Evolutionary conservation across 805 yeast species (phyloP), one percentile per base, ranked within the genome.

Genomic region (Wickerhamiella spandovensis): DNA sequence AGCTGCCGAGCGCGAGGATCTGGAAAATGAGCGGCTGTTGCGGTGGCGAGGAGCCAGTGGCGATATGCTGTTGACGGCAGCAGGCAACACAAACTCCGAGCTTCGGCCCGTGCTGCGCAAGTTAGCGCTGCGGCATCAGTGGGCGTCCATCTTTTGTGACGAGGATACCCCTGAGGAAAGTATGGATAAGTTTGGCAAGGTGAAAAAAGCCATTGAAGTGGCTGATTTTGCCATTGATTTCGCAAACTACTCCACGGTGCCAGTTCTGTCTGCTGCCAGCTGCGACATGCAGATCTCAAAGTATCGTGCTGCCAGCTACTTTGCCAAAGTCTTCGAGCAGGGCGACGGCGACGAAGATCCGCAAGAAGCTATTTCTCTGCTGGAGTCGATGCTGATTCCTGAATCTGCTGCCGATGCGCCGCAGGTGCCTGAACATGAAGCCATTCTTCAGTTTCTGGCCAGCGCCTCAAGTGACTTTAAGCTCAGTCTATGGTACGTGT

Each of bases 401-500:
- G 61, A 58, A 8, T 23, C 23, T 45, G 57, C 51, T 50, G 37
- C 45, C 7, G 50, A 28, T 39, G 54, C 57, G 1, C 50, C 38
- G 21, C 32, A 15, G 15, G 43, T 47, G 43, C 66, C 60, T 0
- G 75, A 72, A 35, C 70, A 74, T 35, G 55, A 59, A 15, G 79
- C 88, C 7, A 79, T 87, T 63, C 69, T 72, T 21, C 64, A 68
- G 12, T 86, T 90, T 59, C 68, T 92, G 15, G 65, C 70, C 2
- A 70, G 68, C 12, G 78, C 94, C 0, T 77, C 92, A 0, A 68
- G 82, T 21, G 81, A 77, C 21, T 73, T 87, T 61, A 77, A 76
- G 50, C 66, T 88, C 38, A 80, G 81, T 49, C 65, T 92, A 2
- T 89, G 97, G 95, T 77, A 76, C 30, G 72, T 82, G 22, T 67